Evolutionary conservation across 2,329 filamentous ascomycete species (phyloP).

Genomic region (Penicillium sp.): DNA sequence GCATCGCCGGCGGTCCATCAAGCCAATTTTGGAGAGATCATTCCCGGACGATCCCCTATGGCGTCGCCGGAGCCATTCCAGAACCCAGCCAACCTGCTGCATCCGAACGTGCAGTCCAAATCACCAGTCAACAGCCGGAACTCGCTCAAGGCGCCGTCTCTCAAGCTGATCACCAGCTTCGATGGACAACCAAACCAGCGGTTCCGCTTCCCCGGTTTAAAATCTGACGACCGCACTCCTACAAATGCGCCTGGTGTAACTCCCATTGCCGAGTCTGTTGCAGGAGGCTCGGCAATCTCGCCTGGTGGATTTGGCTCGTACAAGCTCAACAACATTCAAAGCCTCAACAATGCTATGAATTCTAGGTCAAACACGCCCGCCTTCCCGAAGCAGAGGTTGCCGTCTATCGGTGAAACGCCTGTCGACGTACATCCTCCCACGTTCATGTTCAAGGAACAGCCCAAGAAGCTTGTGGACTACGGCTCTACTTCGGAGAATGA

Average conservation of each 20-base stretch:
- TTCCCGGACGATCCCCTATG: slow-evolving; percentile 38
- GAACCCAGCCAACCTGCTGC: slow-evolving; percentile 26
- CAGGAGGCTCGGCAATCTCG: slow-evolving; percentile 64
- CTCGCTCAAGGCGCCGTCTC: slow-evolving; percentile 77
- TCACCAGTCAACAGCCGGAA: slow-evolving; percentile 61
- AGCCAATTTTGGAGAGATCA: slow-evolving; percentile 51
- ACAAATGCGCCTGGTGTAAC: slow-evolving; percentile 79
- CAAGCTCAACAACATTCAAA: slow-evolving; percentile 63
- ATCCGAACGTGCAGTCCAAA: slow-evolving; percentile 30
- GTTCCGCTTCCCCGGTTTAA: slow-evolving; percentile 65
- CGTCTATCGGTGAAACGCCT: slow-evolving; percentile 76
- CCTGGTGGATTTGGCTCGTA: slow-evolving; percentile 69
- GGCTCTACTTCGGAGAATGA: slow-evolving; percentile 54
- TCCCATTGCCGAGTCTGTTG: slow-evolving; percentile 80
- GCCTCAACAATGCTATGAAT: slow-evolving; percentile 72
- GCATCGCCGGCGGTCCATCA: slow-evolving; percentile 78
- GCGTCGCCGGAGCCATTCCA: slow-evolving; percentile 61
- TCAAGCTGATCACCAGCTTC: slow-evolving; percentile 93
- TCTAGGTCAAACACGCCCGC: slow-evolving; percentile 66
- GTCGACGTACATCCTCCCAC: slow-evolving; percentile 53
- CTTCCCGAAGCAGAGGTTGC: slow-evolving; percentile 68
- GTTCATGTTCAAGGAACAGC: slow-evolving; percentile 47
- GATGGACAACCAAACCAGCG: slow-evolving; percentile 56
- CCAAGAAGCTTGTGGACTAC: slow-evolving; percentile 52
- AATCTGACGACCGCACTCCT: slow-evolving; percentile 68